These are phyloP conservation scores for Alloteropsis semialata DNA, from an alignment of 176 grass and related monocot species.

Conservation along the genomic window DNA sequence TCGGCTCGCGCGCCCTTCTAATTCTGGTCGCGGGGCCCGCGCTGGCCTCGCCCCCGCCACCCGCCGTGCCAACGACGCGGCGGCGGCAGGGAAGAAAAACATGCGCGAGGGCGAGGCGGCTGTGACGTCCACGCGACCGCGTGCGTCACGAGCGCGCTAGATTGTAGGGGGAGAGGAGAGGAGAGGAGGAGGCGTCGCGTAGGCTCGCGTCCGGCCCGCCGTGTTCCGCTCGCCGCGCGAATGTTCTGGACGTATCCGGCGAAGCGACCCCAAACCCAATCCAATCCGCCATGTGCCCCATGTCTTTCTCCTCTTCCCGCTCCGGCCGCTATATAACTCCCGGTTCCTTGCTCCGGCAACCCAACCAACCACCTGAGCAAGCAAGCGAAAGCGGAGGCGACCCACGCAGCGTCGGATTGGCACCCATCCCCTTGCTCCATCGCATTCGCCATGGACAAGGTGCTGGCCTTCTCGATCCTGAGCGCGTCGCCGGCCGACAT, in stretches of 20 bases:
- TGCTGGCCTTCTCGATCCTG: constrained; percentile 57
- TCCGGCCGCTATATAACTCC: background rate
- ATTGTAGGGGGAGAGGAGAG: background rate
- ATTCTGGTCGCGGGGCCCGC: background rate
- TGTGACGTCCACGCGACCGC: constrained; percentile 19
- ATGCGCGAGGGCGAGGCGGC: background rate
- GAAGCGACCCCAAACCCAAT: background rate
- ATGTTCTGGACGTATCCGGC: background rate
- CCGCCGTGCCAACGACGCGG: background rate
- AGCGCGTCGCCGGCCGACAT: constrained; percentile 50
- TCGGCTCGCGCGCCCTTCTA: background rate
- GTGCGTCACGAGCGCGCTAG: background rate
- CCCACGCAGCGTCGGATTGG: background rate
- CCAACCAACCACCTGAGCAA: background rate
- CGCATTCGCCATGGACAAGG: constrained; percentile 44
- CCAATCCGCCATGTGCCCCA: background rate
- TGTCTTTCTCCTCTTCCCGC: background rate
- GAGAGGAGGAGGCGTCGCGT: background rate
- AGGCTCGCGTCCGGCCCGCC: background rate
- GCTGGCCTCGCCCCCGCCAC: background rate
- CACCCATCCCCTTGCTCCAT: too few relatives aligned
- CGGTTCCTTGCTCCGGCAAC: background rate
- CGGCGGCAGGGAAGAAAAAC: too few relatives aligned
- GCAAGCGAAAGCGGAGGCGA: background rate
- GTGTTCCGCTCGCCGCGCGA: constrained; percentile 17